Evolutionary conservation across 2,329 filamentous ascomycete species (phyloP), one percentile per base, ranked within the genome.

Genomic region (Penicillium sp.): DNA sequence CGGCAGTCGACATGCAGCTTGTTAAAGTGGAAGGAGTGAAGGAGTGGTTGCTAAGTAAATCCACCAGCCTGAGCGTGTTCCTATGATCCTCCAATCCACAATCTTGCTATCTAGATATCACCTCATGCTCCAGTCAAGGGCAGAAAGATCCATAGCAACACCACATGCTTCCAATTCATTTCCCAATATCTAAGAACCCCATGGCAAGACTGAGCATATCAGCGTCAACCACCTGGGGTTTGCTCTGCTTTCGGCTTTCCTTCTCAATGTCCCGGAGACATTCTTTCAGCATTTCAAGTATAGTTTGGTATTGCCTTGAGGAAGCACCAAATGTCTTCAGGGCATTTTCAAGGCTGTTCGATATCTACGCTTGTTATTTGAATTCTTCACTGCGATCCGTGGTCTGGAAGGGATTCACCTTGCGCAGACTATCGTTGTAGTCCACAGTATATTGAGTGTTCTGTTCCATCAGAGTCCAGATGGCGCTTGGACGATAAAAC

Each of bases 331-430:
- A 73, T 5, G 71, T 72, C 28, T 64, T 58, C 4, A 70, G 59
- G 3, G 68, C 71, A 41, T 72, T 75, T 31, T 64, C 62, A 16
- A 73, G 69, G 42, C 71, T 76, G 46, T 61, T 67, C n/a, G 72
- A 67, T 41, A 73, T 67, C 70, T 73, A 46, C 7, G n/a, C 3
- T 14, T 28, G 46, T 50, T 35, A 50, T 11, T 38, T 37, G 11
- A 3, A 12, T 27, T 28, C 30, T 33, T 33, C 3, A 7, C 25
- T 12, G 5, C 8, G 8, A 5, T 14, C 4, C 27, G 22, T 7
- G 7, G 8, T 25, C 8, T 29, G 22, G 30, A n/a, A 1, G 18
- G 27, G 12, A 31, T 19, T 19, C 14, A 61, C 59, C 46, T 56
- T 59, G 40, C 49, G 59, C 6, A 61, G 28, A 28, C 35, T 50